Base-by-base conservation (phyloP, 2,329 filamentous ascomycete species). In the Cercospora sojina region DNA sequence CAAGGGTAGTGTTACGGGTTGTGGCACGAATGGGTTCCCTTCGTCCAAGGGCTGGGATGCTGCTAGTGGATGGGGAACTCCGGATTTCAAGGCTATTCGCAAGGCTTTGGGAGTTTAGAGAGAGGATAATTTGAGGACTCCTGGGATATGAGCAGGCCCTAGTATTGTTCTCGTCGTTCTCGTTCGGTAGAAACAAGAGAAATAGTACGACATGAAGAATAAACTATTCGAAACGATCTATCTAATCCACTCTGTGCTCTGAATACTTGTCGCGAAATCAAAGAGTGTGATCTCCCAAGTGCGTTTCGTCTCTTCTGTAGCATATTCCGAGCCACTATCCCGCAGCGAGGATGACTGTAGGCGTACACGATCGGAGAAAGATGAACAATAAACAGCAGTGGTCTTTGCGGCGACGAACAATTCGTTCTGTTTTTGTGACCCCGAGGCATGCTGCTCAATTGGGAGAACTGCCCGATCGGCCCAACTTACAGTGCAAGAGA, bases 1-100 rank as follows among this genome's bases (percentile, higher is more conserved):
- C 16, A 75, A 74, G 31, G 80, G 81, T 0, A 75, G 69, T n/a
- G 75, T 74, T 6, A 70, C 76, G 25, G 80, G 81, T 3, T 83
- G 81, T 58, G 64, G 65, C 9, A 67, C 68, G 61, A 65, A 43
- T 59, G 72, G 72, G 0, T 74, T 74, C 61, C 70, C 73, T 5
- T 70, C 72, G 25, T 64, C 64, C 18, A 59, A 64, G 9, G 71
- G 71, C 2, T 75, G 72, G 72, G 73, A 75, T 62, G 67, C 71
- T 20, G 73, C 73, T 2, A 70, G 66, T 59, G 73, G 72, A 13
- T 71, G 66, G 20, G 73, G 73, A 9, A 75, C 71, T 2, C 73
- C 73, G 2, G 67, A 73, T 29, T 74, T 72, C 64, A 64, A 60
- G 57, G 68, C 69, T n/a, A 68, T 68, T 29, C 41, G 59, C 23